Conservation (phyloP, 2,329 filamentous ascomycete species). For the Ascochyta viciae-villosae region DNA sequence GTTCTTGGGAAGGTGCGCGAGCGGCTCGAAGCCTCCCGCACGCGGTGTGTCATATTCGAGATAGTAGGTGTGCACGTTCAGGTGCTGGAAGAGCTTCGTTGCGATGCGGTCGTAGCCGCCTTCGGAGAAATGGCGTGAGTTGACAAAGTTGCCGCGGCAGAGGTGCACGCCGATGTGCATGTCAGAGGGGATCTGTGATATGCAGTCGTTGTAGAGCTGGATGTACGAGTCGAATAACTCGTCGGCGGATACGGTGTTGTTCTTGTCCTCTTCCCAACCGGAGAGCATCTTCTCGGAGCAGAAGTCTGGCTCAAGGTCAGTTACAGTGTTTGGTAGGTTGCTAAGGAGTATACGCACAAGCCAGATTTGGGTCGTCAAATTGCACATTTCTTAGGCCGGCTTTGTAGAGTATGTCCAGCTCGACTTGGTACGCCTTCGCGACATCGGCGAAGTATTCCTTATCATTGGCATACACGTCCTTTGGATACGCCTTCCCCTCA, state of each 20-base stretch:
- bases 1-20: constrained; percentile 49
- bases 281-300: constrained; percentile 44
- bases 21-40: constrained; percentile 53
- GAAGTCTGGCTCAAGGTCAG: constrained; percentile 27
- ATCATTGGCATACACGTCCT: constrained; percentile 51
- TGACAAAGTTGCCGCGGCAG: constrained; percentile 61
- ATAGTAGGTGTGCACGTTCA: constrained; percentile 43
- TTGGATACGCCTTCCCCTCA: constrained; percentile 55
- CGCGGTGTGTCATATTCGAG: constrained; percentile 54
- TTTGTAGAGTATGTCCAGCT: constrained; percentile 54
- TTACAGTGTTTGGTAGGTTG: not conserved
- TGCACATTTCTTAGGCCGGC: constrained; percentile 54
- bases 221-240: constrained; percentile 77
- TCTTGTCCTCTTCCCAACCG: constrained; percentile 60
- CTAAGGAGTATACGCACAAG: constrained; percentile 34
- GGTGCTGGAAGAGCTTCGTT: constrained; percentile 36
- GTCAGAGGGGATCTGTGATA: constrained; percentile 67
- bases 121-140: constrained; percentile 52
- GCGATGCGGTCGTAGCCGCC: constrained; percentile 55
- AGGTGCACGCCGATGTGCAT: constrained; percentile 78
- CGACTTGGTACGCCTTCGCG: constrained; percentile 52
- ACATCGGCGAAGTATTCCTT: constrained; percentile 54
- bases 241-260: constrained; percentile 70
- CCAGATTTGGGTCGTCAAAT: constrained; percentile 54
- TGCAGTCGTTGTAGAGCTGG: constrained; percentile 73